Conservation (phyloP, 2,329 filamentous ascomycete species). For the Neopestalotiopsis rosae region DNA sequence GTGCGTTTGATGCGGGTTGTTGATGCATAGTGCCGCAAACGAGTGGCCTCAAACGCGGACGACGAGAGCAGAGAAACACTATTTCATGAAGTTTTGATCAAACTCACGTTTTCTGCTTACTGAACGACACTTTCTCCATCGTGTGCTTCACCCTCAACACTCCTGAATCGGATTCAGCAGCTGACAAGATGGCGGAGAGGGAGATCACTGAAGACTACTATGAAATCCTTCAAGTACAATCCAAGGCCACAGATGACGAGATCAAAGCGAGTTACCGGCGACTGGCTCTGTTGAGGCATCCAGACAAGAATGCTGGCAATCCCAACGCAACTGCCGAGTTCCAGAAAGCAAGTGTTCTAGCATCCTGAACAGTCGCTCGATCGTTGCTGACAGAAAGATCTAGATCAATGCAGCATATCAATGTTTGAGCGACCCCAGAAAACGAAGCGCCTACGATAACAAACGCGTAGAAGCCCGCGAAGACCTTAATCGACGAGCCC, state of each 20-base stretch:
- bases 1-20: background rate
- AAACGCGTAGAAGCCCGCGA: background rate
- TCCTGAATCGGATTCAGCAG: background rate
- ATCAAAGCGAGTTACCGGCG: slow-evolving; percentile 5
- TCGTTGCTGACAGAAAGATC: background rate
- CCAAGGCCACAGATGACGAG: background rate
- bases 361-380: background rate
- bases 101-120: background rate
- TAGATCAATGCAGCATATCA: slow-evolving; percentile 5
- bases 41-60: background rate
- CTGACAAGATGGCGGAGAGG: background rate
- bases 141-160: background rate
- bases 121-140: background rate
- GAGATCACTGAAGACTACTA: slow-evolving; percentile 12
- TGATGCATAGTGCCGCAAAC: background rate
- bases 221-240: background rate
- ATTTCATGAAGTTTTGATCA: background rate
- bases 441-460: background rate
- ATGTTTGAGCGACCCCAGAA: background rate
- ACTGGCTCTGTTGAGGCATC: background rate
- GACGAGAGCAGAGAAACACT: background rate
- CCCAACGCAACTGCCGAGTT: background rate
- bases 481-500: background rate
- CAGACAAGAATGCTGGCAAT: slow-evolving; percentile 1
- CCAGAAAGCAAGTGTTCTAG: background rate